Conservation (phyloP, 805 yeast genomes). For the Pichia rugopelliculosa region DNA sequence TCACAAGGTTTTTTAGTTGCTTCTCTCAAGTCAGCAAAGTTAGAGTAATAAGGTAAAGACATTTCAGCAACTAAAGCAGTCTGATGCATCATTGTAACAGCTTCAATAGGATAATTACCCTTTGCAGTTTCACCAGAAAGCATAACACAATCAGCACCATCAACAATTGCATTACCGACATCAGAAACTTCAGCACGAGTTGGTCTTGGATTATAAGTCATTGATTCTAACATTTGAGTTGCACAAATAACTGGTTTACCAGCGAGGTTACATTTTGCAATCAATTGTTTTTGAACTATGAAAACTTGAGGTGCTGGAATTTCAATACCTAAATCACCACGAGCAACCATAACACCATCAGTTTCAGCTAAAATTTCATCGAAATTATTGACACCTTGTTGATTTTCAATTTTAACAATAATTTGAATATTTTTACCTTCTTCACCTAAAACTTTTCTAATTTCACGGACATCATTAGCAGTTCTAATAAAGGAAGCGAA, state of each 20-base stretch:
- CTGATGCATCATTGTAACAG: conserved; percentile 98
- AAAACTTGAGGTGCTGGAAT: conserved; percentile 98
- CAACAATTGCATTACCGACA: conserved; percentile 98
- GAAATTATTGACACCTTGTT: conserved; percentile 99
- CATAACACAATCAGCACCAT: conserved; percentile 99
- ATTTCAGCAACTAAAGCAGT: conserved; percentile 94
- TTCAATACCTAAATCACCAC: conserved; percentile 99
- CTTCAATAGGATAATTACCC: conserved; percentile 97
- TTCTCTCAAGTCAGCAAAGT: conserved; percentile 82
- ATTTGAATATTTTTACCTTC: conserved; percentile 95
- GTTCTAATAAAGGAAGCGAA: conserved; percentile 98
- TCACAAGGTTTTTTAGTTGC: conserved; percentile 83
- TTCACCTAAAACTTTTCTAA: conserved; percentile 93
- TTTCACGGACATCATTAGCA: conserved; percentile 81
- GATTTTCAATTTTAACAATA: conserved; percentile 96
- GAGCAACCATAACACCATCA: conserved; percentile 99
- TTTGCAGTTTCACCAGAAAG: conserved; percentile 99
- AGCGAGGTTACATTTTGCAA: conserved; percentile 98
- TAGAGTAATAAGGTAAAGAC: conserved; percentile 80
- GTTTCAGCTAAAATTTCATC: conserved; percentile 92
- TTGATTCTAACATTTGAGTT: conserved; percentile 98
- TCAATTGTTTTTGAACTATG: conserved; percentile 96
- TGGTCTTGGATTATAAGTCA: conserved; percentile 99
- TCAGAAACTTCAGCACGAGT: conserved; percentile 99
- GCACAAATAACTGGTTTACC: conserved; percentile 99